phyloP scores from a whole-genome alignment of 768 basidiomycete genomes.

The Termitomyces heimii region DNA sequence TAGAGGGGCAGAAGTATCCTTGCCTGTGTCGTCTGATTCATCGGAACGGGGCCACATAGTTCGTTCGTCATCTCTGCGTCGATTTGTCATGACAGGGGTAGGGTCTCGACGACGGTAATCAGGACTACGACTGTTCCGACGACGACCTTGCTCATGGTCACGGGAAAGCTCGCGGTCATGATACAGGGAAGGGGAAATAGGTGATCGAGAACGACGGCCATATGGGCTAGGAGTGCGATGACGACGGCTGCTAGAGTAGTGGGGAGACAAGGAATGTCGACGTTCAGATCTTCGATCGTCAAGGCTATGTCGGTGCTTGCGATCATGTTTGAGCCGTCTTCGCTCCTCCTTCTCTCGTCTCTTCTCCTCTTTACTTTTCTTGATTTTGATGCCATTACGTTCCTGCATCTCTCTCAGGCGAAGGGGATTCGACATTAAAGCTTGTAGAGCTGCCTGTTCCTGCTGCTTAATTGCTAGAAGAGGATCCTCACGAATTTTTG shows the following conservation, averaged over 20 bases:
- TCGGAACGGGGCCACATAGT: conserved; percentile 44
- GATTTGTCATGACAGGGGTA: conserved; percentile 23
- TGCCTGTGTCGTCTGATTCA: conserved; percentile 40
- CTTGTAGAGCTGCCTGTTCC: conserved; percentile 89
- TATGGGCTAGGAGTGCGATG: conserved; percentile 42
- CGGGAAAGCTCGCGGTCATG: conserved; percentile 19
- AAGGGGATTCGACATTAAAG: conserved; percentile 80
- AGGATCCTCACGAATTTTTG: conserved; percentile 96
- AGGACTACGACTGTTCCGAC: conserved; percentile 22
- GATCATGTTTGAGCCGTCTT: conserved; percentile 35
- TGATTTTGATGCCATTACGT: conserved; percentile 73
- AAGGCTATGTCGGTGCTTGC: conserved; percentile 21
- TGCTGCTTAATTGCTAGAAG: conserved; percentile 97
- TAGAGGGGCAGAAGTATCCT: conserved; percentile 20
- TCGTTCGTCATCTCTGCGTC: conserved; percentile 19
- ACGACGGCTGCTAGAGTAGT: conserved; percentile 29
- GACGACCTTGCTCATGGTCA: conserved; percentile 19
- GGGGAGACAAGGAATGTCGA: conserved; percentile 22
- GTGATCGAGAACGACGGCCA: conserved; percentile 36
- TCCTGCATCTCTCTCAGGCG: conserved; percentile 79
- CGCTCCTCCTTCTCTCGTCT: conserved; percentile 42
- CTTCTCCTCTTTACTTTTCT: conserved; percentile 70
- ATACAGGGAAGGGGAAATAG: conserved; percentile 19
- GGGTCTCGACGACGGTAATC: conserved; percentile 24
- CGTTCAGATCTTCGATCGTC: conserved; percentile 11